Base-by-base conservation (phyloP, 768 basidiomycete species). In the Lentinus tigrinus region DNA sequence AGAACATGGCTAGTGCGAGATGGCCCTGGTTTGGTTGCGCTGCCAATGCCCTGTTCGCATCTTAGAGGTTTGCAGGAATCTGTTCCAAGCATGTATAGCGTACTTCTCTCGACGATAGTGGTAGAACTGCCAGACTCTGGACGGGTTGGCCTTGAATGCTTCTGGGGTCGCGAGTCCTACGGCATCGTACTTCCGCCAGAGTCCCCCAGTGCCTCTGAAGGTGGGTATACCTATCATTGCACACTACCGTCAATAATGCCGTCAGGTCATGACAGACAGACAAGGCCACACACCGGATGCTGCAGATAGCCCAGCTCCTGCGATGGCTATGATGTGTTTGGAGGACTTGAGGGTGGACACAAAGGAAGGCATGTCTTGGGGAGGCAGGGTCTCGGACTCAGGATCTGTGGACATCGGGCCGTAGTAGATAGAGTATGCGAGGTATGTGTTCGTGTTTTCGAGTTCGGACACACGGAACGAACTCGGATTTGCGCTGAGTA, bases 291-390 rank as follows among this genome's bases (percentile, higher is more conserved):
- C 53, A 83, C 84, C 84, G 43, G 85, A 86, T 23, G 81, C 83
- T 52, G 84, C 84, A 23, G 84, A 86, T n/a, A 87, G 74, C 3
- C 85, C 85, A 28, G 85, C 85, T 6, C 85, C 85, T 19, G 78
- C 76, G 1, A 81, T 66, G 11, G 74, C 76, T 8, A 80, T 69
- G 49, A 79, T 73, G 49, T 72, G 67, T 57, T 75, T 77, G n/a
- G 63, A 63, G 7, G 47, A 52, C 24, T 46, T 46, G 6, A 73
- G 56, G 7, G 61, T 57, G 5, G 60, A 49, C 19, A 61, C 62
- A 57, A 72, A 73, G 14, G 61, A 51, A 21, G 58, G 44, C 50
- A 67, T 66, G 50, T 65, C 59, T 27, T 47, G 44, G 4, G 54
- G 56, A 11, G 54, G 54, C 24, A 26, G 37, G 17, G 52, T 13